phyloP scores from a whole-genome alignment of 2,329 filamentous ascomycete genomes.

The Lasiodiplodia gonubiensis region DNA sequence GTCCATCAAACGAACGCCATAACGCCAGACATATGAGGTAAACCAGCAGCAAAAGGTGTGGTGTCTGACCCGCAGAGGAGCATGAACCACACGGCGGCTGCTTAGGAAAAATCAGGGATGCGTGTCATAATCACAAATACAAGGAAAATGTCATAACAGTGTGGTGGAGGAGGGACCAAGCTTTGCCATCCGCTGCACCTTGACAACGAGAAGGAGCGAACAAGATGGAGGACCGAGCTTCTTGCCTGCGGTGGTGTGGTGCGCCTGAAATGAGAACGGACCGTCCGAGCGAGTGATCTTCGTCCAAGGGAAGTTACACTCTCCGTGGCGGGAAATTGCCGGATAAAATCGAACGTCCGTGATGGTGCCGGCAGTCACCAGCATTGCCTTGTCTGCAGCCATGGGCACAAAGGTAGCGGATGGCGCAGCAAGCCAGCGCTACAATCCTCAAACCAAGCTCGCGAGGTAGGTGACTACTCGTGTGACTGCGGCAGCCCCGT shows the following conservation, averaged over 20 bases:
- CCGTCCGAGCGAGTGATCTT: conserved; percentile 6
- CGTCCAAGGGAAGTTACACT: not conserved
- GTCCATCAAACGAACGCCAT: conserved; percentile 3
- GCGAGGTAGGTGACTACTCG: not conserved
- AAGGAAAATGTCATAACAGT: conserved; percentile 14
- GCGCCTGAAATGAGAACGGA: conserved; percentile 17
- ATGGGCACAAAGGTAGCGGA: not conserved
- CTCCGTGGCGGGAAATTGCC: conserved; percentile 5
- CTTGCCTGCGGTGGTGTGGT: conserved; percentile 4
- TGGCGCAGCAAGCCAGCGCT: conserved; percentile 9
- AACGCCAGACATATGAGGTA: conserved; percentile 18
- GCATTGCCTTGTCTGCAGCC: not conserved
- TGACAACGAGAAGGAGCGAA: not conserved
- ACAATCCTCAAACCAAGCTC: not conserved
- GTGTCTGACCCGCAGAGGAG: conserved; percentile 2
- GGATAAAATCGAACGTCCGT: conserved; percentile 12
- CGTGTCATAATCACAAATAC: conserved; percentile 15
- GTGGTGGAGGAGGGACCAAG: not conserved
- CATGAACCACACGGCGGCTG: conserved; percentile 4
- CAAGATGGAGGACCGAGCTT: conserved; percentile 3
- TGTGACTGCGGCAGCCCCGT: conserved; percentile 9
- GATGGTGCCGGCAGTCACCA: not conserved
- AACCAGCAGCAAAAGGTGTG: conserved; percentile 1
- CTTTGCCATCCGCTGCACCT: conserved; percentile 17
- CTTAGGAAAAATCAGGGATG: conserved; percentile 13